Evolutionary conservation across 768 basidiomycete genomes (phyloP), one percentile per base, ranked within the genome.

Genomic region (Arthromyces matolae): DNA sequence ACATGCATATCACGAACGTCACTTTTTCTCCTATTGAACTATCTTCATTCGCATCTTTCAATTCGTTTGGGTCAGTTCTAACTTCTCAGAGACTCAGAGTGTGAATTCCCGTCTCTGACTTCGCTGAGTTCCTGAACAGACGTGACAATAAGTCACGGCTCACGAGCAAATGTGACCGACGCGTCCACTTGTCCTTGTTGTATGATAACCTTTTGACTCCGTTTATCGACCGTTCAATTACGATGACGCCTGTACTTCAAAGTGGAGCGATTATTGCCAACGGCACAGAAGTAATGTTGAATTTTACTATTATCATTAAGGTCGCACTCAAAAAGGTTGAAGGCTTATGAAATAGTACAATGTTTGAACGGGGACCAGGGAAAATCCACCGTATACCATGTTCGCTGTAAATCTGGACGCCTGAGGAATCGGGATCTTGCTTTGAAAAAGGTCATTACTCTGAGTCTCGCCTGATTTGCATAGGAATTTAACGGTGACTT

Each of bases 401-500:
- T 72, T 5, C 66, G 63, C 3, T 76, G 75, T 53, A 73, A 64
- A 40, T 64, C 68, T 12, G 77, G 77, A 2, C 67, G 76, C 2
- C 61, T 78, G 8, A 63, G 70, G 46, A 68, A 67, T 45, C 68
- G 76, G 31, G 51, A 63, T 33, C 64, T 79, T 19, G 72, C 68
- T 6, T 23, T 79, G 16, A 76, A 71, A 61, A 71, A 71, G 65
- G 75, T 76, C 18, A 16, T 55, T 36, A 7, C 23, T 36, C 48
- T 40, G 7, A 19, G 14, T 14, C 16, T 10, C 10, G 20, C 19
- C 28, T 29, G 13, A 20, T 14, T 28, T 33, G 22, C 32, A 39
- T 5, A 27, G 4, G 14, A 20, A 16, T 37, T 25, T 32, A 29
- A 36, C 37, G 8, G 10, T 22, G 47, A 23, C 39, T 39, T 10